Percentiles rank a stretch among this genome's conserved stretches.
Conservation (phyloP, 2,329 filamentous ascomycete genomes). For the Teratosphaeria gauchensis region DNA sequence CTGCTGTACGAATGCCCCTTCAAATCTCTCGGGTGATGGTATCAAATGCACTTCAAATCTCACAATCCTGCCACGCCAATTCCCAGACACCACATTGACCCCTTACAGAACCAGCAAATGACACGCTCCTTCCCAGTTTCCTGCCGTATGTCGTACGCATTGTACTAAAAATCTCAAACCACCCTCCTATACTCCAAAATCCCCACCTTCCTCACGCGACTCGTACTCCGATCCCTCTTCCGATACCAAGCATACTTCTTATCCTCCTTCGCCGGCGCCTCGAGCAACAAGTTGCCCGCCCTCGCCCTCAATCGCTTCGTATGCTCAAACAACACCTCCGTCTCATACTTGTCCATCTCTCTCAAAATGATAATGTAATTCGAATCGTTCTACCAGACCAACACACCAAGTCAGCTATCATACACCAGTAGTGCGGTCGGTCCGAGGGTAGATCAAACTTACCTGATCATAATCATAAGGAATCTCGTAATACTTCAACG, state of each 20-base stretch:
- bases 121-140: no score
- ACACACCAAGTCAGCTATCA: conserved; percentile 4
- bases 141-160: no score
- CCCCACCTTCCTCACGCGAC: conserved; percentile 14
- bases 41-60: no score
- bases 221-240: conserved; percentile 22
- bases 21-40: no score
- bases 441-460: conserved; percentile 17
- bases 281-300: conserved; percentile 32
- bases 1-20: no score
- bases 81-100: no score
- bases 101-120: no score
- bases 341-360: conserved; percentile 40
- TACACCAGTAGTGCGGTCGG: no score
- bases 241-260: conserved; percentile 36
- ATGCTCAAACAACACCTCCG: conserved; percentile 42
- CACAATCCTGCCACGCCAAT: no score
- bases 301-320: conserved; percentile 36
- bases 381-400: conserved; percentile 28
- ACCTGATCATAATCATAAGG: conserved; percentile 40
- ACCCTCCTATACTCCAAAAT: conserved; percentile 15
- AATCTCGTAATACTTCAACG: conserved; percentile 38
- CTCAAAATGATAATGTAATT: conserved; percentile 42
- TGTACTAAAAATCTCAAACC: background rate
- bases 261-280: conserved; percentile 29